Evolutionary conservation across 495 filamentous ascomycete genomes (phyloP).

Genomic region (Hyaloscypha finlandica): DNA sequence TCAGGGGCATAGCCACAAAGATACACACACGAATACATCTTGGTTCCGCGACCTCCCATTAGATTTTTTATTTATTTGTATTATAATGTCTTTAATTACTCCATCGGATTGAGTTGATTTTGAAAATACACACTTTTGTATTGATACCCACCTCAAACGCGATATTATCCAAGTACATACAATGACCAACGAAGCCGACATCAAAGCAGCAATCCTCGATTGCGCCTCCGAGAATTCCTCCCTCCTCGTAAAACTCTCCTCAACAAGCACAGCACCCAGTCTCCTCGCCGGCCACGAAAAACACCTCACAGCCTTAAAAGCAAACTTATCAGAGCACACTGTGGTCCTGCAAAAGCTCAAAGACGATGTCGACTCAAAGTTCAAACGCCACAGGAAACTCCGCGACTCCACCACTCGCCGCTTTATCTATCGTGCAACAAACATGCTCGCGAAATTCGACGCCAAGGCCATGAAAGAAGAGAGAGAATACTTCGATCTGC

Average conservation of each 20-base stretch:
- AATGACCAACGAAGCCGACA: too few relatives aligned
- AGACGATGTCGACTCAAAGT: not conserved
- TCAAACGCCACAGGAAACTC: constrained; percentile 1
- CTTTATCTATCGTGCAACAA: constrained; percentile 2
- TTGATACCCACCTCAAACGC: too few relatives aligned
- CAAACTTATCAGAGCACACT: not conserved
- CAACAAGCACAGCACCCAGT: not conserved
- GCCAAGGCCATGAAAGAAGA: constrained; percentile 11
- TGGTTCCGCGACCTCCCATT: too few relatives aligned
- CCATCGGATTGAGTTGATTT: too few relatives aligned
- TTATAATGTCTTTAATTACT: too few relatives aligned
- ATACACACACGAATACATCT: too few relatives aligned
- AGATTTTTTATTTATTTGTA: too few relatives aligned
- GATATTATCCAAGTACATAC: too few relatives aligned
- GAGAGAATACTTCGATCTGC: not conserved
- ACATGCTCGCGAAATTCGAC: constrained; percentile 9
- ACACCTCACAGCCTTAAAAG: not conserved
- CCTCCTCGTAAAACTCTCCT: not conserved
- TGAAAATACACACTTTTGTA: too few relatives aligned
- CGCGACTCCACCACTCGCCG: constrained; percentile 2
- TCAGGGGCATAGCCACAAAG: too few relatives aligned
- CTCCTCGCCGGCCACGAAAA: not conserved
- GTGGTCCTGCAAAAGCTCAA: not conserved
- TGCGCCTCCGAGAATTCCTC: constrained; percentile 16
- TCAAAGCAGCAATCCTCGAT: constrained; percentile 11